Conservation (phyloP, 129 eudicot species). For the Flaveria linearis region DNA sequence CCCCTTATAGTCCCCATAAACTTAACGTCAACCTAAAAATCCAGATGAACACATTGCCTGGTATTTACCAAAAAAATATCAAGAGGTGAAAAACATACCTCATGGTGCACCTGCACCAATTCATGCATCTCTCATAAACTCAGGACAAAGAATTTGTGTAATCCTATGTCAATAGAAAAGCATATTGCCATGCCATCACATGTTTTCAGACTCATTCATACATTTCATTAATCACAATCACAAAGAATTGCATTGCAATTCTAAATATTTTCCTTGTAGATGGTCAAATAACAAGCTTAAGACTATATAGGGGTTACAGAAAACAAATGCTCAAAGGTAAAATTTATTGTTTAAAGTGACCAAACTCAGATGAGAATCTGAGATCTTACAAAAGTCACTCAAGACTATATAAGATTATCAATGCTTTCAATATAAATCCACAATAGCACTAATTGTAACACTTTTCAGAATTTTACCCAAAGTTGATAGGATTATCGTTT, state of each 20-base stretch:
- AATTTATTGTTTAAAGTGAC: neutral
- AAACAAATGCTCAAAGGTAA: neutral
- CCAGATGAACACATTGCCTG: neutral
- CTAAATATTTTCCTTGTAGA: too few species aligned
- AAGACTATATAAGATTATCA: slow-evolving; percentile 1
- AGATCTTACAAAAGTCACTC: slow-evolving; percentile 12
- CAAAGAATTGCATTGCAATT: neutral
- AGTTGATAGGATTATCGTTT: neutral
- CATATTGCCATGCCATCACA: neutral
- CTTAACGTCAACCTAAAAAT: neutral
- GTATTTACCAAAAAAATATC: neutral
- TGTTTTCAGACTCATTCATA: neutral
- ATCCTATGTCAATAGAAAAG: neutral
- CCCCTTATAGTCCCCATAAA: neutral
- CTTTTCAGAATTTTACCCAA: neutral
- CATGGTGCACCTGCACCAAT: neutral
- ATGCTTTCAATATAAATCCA: neutral
- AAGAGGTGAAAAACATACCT: neutral
- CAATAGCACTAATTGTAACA: neutral
- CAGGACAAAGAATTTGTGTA: neutral
- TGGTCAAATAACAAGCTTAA: too few species aligned
- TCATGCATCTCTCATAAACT: neutral
- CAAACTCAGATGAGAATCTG: neutral
- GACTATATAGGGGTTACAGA: neutral
- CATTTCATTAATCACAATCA: neutral